Evolutionary conservation across 176 grass and related monocot genomes (phyloP).

Genomic region (Thinopyrum elongatum): DNA sequence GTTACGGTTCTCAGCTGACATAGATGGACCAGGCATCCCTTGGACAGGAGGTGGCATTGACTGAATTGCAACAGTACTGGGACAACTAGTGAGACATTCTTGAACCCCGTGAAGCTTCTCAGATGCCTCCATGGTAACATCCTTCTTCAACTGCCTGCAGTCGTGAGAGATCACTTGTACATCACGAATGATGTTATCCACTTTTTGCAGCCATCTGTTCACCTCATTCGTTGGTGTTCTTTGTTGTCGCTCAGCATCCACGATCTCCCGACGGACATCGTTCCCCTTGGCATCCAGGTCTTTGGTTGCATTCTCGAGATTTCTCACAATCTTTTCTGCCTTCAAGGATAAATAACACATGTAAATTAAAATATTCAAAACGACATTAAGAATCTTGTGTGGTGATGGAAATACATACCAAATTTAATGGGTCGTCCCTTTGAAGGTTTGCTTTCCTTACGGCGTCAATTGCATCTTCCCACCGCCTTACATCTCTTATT

Average conservation of each 20-base stretch:
- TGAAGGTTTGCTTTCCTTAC: neutral
- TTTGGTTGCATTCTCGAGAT: neutral
- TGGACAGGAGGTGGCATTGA: slow-evolving; percentile 8
- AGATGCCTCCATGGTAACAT: neutral
- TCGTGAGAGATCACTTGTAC: neutral
- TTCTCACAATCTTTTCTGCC: neutral
- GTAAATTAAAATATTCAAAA: neutral
- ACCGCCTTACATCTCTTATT: neutral
- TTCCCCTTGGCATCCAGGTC: neutral
- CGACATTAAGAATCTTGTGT: neutral
- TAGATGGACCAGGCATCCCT: slow-evolving; percentile 15
- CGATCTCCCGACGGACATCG: neutral
- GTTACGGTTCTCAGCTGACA: neutral
- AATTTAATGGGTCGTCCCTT: neutral
- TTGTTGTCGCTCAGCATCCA: neutral
- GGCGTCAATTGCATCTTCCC: neutral
- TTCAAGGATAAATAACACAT: neutral
- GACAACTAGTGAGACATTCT: neutral
- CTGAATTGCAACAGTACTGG: neutral
- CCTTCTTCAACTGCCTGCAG: neutral
- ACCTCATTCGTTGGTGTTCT: slow-evolving; percentile 5
- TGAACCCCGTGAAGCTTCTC: neutral
- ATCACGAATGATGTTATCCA: neutral
- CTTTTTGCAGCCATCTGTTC: neutral
- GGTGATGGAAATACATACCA: neutral